Conservation (phyloP, 2,329 filamentous ascomycete species). For the Aspergillus clavatus region DNA sequence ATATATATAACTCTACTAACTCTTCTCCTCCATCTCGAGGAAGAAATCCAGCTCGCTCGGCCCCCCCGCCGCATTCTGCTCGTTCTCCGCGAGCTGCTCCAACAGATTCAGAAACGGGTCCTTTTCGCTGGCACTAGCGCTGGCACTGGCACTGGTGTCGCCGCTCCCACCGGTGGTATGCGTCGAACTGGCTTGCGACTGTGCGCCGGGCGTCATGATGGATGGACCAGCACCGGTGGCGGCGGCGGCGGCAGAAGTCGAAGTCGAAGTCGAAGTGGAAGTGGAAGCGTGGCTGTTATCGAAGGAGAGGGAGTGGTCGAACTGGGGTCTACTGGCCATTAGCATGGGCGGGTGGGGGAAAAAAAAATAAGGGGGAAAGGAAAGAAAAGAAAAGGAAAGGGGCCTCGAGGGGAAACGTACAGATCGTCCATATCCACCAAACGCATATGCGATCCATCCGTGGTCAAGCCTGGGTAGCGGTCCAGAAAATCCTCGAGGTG, state of each 20-base stretch:
- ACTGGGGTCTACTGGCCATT: too few species aligned
- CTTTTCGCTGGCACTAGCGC: constrained; percentile 59
- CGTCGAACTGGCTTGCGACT: constrained; percentile 38
- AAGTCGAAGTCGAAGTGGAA: too few species aligned
- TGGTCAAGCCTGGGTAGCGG: constrained; percentile 65
- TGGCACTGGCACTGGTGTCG: constrained; percentile 40
- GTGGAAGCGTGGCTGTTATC: too few species aligned
- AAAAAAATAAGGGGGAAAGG: too few species aligned
- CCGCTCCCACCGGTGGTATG: constrained; percentile 31
- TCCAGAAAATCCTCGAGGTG: constrained; percentile 87
- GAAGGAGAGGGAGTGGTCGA: too few species aligned
- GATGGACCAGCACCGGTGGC: too few species aligned
- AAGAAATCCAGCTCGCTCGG: constrained; percentile 78
- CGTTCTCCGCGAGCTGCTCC: constrained; percentile 78
- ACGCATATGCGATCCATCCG: constrained; percentile 70
- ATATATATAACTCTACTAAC: too few species aligned
- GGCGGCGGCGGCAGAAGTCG: too few species aligned
- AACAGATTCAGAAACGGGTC: constrained; percentile 75
- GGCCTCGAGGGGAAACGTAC: constrained; percentile 1
- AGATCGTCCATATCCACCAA: constrained; percentile 62
- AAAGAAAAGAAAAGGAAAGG: too few species aligned
- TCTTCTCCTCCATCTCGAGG: constrained; percentile 40
- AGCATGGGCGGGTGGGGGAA: too few species aligned
- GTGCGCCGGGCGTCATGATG: constrained; percentile 42
- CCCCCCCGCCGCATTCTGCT: constrained; percentile 56